phyloP scores from a whole-genome alignment of 352 stramenopile species.

The Discostella stelligera region DNA sequence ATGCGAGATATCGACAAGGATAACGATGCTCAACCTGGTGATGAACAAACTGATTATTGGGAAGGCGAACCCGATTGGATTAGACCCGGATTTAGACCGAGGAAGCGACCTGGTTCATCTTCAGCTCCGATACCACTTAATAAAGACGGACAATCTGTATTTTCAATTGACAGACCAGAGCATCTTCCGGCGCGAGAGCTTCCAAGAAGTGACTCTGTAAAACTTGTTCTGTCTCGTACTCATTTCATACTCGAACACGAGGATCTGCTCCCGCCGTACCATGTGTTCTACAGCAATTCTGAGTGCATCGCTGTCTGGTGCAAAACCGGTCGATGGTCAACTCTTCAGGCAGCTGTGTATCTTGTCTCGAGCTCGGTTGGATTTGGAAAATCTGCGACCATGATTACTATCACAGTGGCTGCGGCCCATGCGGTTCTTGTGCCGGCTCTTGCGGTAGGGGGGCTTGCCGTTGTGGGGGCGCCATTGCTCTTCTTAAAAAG shows the following conservation, averaged over 20 bases:
- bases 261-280: slow-evolving; percentile 53
- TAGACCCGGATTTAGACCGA: slow-evolving; percentile 22
- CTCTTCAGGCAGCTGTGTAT: slow-evolving; percentile 63
- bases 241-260: slow-evolving; percentile 59
- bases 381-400: slow-evolving; percentile 52
- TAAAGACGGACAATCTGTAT: slow-evolving; percentile 49
- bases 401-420: slow-evolving; percentile 53
- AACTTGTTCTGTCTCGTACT: slow-evolving; percentile 53
- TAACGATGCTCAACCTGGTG: slow-evolving; percentile 5
- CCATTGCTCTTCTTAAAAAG: slow-evolving; percentile 63
- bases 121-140: slow-evolving; percentile 20
- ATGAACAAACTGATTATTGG: slow-evolving; percentile 5
- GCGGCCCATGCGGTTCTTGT: slow-evolving; percentile 55
- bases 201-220: slow-evolving; percentile 52
- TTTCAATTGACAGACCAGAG: slow-evolving; percentile 42
- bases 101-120: slow-evolving; percentile 26
- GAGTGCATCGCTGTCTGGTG: slow-evolving; percentile 66
- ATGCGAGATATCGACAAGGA: slow-evolving; percentile 4
- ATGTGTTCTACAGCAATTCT: slow-evolving; percentile 54
- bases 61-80: slow-evolving; percentile 56
- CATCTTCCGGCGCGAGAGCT: slow-evolving; percentile 32
- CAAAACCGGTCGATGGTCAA: slow-evolving; percentile 65
- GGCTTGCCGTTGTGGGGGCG: slow-evolving; percentile 48
- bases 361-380: slow-evolving; percentile 55
- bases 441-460: slow-evolving; percentile 54